These are phyloP conservation scores for Cucurbitaria berberidis DNA, from an alignment of 2,329 filamentous ascomycete genomes.

Conservation along the genomic window DNA sequence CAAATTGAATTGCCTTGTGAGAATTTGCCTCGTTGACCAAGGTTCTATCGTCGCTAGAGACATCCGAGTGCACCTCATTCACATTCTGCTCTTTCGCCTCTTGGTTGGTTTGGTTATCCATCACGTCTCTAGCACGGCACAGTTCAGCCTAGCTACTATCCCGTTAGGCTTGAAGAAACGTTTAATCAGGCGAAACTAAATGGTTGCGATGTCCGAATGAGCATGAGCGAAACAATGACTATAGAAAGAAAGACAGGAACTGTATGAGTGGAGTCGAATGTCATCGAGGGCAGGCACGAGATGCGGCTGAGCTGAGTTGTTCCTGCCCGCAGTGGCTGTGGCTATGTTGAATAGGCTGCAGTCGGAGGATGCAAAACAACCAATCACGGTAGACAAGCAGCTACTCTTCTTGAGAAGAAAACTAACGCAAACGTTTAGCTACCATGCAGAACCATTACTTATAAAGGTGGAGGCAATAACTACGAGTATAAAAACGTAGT, in stretches of 20 bases:
- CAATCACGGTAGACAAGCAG: constrained; percentile 1
- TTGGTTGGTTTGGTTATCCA: neutral
- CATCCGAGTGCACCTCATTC: neutral
- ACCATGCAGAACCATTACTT: too few species aligned
- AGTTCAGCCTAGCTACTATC: neutral
- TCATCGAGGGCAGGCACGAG: neutral
- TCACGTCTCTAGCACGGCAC: neutral
- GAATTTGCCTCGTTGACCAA: neutral
- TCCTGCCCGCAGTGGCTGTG: constrained; percentile 5
- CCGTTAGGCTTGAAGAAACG: neutral
- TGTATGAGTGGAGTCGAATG: neutral
- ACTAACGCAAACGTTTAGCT: too few species aligned
- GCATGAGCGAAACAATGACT: neutral
- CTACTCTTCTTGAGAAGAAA: neutral
- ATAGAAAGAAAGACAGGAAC: neutral
- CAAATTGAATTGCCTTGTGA: neutral
- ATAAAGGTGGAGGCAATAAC: too few species aligned
- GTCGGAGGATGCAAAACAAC: constrained; percentile 2
- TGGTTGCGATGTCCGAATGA: neutral
- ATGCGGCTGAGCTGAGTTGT: constrained; percentile 3
- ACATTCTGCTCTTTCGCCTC: neutral
- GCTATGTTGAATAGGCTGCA: constrained; percentile 7
- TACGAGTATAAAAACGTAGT: too few species aligned
- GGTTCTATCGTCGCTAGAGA: neutral
- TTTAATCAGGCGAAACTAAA: neutral